phyloP scores from a whole-genome alignment of 768 basidiomycete genomes.

The Daedaleopsis sinensis region DNA sequence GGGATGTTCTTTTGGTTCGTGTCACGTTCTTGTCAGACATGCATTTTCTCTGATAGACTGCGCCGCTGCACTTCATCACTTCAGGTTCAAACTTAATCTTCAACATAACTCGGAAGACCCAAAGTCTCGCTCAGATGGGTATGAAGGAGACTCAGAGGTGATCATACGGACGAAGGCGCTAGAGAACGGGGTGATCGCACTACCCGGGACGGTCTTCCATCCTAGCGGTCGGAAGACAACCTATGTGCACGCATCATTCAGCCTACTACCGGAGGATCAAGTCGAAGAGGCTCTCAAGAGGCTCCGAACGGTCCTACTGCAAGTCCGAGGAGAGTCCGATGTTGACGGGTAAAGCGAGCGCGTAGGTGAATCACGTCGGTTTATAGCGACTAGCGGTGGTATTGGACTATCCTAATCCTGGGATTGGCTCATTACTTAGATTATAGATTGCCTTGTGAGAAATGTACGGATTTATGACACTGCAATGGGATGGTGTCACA shows the following conservation, averaged over 20 bases:
- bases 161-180: slow-evolving; percentile 77
- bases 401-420: no score
- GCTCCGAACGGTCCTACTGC: slow-evolving; percentile 40
- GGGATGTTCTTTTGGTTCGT: no score
- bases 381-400: no score
- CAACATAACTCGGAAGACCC: neutral
- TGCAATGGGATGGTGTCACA: no score
- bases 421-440: no score
- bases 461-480: no score
- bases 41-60: neutral
- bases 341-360: no score
- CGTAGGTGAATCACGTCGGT: no score
- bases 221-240: slow-evolving; percentile 70
- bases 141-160: slow-evolving; percentile 67
- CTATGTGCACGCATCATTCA: slow-evolving; percentile 85
- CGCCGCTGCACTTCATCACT: no score
- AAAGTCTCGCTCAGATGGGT: neutral
- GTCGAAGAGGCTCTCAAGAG: slow-evolving; percentile 75
- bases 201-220: slow-evolving; percentile 84
- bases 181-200: slow-evolving; percentile 82
- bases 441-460: no score
- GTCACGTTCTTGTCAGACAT: no score
- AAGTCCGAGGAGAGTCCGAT: slow-evolving; percentile 13
- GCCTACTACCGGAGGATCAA: slow-evolving; percentile 63
- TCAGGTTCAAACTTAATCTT: neutral